phyloP scores from a whole-genome alignment of 2,329 filamentous ascomycete species.

The Allantophomopsis cytisporea region DNA sequence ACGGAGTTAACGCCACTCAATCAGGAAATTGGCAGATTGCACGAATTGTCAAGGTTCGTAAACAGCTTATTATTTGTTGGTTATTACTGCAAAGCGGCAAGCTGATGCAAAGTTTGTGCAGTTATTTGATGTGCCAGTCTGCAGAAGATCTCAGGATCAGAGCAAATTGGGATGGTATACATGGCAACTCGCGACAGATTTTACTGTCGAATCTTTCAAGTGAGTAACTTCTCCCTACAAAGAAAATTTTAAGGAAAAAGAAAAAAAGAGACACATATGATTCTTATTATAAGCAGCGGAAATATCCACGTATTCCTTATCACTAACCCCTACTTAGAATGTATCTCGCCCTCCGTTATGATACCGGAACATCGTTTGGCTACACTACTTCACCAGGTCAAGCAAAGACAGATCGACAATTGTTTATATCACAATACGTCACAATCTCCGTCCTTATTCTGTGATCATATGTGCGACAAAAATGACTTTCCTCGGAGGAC shows the following conservation, averaged over 20 bases:
- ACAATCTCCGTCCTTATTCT: constrained; percentile 69
- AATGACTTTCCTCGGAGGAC: constrained; percentile 66
- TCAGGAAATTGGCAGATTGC: constrained; percentile 63
- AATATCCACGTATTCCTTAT: not conserved
- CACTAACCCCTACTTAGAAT: constrained; percentile 35
- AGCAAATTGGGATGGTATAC: constrained; percentile 75
- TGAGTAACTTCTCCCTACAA: constrained; percentile 26
- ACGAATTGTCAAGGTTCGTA: constrained; percentile 61
- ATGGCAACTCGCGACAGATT: constrained; percentile 57
- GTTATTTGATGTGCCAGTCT: constrained; percentile 78
- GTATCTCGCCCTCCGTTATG: constrained; percentile 93
- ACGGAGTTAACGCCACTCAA: constrained; percentile 79
- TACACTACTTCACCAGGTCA: constrained; percentile 68
- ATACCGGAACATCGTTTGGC: constrained; percentile 84
- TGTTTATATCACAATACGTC: constrained; percentile 85
- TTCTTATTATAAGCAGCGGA: too few species aligned
- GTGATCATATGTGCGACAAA: constrained; percentile 73
- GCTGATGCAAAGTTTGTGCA: constrained; percentile 17
- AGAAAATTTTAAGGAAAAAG: too few species aligned
- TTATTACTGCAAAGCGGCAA: not conserved
- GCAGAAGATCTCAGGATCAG: constrained; percentile 62
- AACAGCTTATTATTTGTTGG: not conserved
- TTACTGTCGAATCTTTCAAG: constrained; percentile 75
- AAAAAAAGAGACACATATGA: too few species aligned
- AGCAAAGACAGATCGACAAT: constrained; percentile 66